phyloP scores from a whole-genome alignment of 2,329 filamentous ascomycete species.

The Fusarium incarnatum region DNA sequence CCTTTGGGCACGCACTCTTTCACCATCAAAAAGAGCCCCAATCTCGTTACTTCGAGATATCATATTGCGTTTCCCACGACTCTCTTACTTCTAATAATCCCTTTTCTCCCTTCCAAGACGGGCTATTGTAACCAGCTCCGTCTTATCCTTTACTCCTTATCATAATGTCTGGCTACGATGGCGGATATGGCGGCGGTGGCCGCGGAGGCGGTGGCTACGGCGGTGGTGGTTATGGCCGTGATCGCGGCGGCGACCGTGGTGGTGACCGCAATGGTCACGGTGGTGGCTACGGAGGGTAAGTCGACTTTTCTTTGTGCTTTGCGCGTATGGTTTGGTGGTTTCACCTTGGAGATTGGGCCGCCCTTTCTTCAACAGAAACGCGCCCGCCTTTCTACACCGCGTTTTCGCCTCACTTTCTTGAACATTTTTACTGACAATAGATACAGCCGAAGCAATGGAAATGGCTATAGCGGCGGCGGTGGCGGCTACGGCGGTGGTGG shows the following conservation, averaged over 20 bases:
- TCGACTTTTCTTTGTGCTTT: conserved; percentile 34
- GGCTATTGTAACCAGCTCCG: conserved; percentile 20
- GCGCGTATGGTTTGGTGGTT: conserved; percentile 25
- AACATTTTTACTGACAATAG: conserved; percentile 52
- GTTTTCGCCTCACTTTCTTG: background rate
- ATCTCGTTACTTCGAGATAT: conserved; percentile 40
- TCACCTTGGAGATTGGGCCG: conserved; percentile 22
- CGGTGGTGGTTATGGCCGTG: conserved; percentile 56
- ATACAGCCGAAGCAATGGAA: conserved; percentile 60
- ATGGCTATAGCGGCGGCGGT: conserved; percentile 53
- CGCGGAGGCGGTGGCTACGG: conserved; percentile 49
- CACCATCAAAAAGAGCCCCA: conserved; percentile 40
- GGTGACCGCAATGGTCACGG: conserved; percentile 55
- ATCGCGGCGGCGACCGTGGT: conserved; percentile 59
- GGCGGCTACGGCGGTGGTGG: conserved; percentile 53
- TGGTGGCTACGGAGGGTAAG: conserved; percentile 55
- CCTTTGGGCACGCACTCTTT: conserved; percentile 48
- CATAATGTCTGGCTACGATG: conserved; percentile 59
- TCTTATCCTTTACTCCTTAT: conserved; percentile 30
- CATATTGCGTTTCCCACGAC: conserved; percentile 33
- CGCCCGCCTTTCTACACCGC: conserved; percentile 22
- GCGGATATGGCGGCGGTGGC: conserved; percentile 49
- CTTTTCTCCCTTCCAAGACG: conserved; percentile 26
- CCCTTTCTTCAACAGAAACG: conserved; percentile 18
- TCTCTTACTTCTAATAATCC: conserved; percentile 35